Evolutionary conservation across 2,329 filamentous ascomycete genomes (phyloP).

Genomic region (Alternaria conjuncta): DNA sequence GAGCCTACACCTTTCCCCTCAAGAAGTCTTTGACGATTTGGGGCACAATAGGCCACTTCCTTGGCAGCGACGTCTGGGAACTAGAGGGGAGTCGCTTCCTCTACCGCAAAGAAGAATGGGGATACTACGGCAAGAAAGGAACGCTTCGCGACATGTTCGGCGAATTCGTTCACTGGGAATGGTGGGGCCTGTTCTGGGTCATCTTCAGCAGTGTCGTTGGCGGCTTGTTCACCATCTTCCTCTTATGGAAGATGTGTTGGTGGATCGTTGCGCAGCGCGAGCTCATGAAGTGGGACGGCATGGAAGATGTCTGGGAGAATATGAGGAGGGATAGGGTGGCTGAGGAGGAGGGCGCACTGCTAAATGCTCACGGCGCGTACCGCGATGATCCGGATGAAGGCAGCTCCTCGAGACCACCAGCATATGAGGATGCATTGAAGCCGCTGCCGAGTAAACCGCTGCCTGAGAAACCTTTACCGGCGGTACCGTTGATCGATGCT

Average conservation of each 20-base stretch:
- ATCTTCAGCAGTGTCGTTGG: conserved; percentile 24
- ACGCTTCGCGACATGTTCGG: conserved; percentile 35
- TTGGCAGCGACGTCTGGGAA: conserved; percentile 36
- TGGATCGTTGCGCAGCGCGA: conserved; percentile 33
- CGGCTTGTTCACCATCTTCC: conserved; percentile 24
- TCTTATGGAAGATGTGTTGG: conserved; percentile 26
- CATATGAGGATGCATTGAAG: conserved; percentile 19
- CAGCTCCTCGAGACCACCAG: conserved; percentile 7
- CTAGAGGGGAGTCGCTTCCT: conserved; percentile 33
- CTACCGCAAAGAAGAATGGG: conserved; percentile 39
- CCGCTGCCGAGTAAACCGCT: conserved; percentile 41
- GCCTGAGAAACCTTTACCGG: conserved; percentile 45
- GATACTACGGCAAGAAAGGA: conserved; percentile 38
- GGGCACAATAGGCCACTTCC: conserved; percentile 30
- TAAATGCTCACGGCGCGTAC: conserved; percentile 25
- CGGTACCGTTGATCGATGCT: conserved; percentile 42
- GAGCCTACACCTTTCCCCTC: conserved; percentile 28
- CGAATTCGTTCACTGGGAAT: conserved; percentile 33
- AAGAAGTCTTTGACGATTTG: conserved; percentile 18
- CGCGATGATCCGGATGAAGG: conserved; percentile 33
- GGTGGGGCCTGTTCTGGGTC: conserved; percentile 31
- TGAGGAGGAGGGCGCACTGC: conserved; percentile 34
- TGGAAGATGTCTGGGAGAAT: conserved; percentile 42
- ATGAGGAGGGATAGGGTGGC: conserved; percentile 26
- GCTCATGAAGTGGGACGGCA: conserved; percentile 43